Base-by-base conservation (phyloP, 2,329 filamentous ascomycete species). In the Sporothrix protearum region DNA sequence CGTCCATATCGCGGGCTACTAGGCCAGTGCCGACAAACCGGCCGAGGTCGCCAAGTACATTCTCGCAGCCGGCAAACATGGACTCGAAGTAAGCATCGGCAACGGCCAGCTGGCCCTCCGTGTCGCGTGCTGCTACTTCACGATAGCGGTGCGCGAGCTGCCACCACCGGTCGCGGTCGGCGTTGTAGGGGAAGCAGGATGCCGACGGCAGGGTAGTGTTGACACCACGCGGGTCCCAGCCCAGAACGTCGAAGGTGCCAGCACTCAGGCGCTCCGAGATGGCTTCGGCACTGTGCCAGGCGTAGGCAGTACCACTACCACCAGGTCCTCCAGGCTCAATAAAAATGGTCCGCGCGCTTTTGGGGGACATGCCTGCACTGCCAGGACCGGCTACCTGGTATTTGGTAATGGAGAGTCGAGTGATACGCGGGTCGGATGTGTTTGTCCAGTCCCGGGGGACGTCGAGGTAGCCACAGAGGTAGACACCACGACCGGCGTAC, bases 141-240 rank as follows among this genome's bases (percentile, higher is more conserved):
- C 80, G 80, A 74, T 83, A 83, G 73, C 81, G 80, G 1, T 75
- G 76, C 14, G 78, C 76, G n/a, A 81, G 71, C 53, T 83, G 76
- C 14, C 78, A 78, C 84, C 84, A 86, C 69, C 80, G 82, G 72
- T 85, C 83, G 1, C 84, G 80, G 74, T 83, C 79, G 9, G 80
- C 82, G 57, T 84, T 78, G 69, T 81, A 78, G 4, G 84, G 82
- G 68, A 82, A 86, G 77, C 85, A 87, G 1, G 82, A 77, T 1
- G 83, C 75, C 3, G 80, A 76, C 0, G 85, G 85, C 7, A 80
- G 80, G 1, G 84, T 83, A 0, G 78, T 76, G 74, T 86, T 86
- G 69, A 86, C 83, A 1, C 85, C 85, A 3, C 85, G 81, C n/a
- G 85, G 85, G 68, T 87, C 85, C 81, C 83, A 87, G n/a, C 84